These are phyloP conservation scores for Trichoderma endophyticum DNA, from an alignment of 2,329 filamentous ascomycete genomes.

Conservation along the genomic window DNA sequence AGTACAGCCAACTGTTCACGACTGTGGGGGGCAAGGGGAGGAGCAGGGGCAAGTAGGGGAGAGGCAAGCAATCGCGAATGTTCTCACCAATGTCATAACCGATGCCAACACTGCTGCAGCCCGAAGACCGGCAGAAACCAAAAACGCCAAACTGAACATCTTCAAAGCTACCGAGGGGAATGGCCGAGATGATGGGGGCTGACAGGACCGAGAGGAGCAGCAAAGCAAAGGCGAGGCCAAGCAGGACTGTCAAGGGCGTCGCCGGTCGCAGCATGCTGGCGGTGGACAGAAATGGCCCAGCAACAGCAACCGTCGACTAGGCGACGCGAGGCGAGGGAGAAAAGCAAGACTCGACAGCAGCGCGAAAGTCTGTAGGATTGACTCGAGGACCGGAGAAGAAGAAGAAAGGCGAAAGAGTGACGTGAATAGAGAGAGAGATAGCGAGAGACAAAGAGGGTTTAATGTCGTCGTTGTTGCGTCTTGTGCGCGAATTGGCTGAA, in stretches of 20 bases:
- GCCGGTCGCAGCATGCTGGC: slow-evolving; percentile 81
- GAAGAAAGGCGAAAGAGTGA: not conserved
- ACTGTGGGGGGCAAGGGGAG: not conserved
- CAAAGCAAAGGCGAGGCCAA: slow-evolving; percentile 80
- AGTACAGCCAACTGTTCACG: not conserved
- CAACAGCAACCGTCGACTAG: slow-evolving; percentile 20
- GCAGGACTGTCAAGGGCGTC: slow-evolving; percentile 82
- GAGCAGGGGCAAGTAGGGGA: not conserved
- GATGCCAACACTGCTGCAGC: slow-evolving; percentile 71
- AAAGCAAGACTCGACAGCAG: not conserved
- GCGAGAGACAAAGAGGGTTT: not conserved
- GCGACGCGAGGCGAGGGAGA: slow-evolving; percentile 15
- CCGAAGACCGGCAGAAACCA: slow-evolving; percentile 69
- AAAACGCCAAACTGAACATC: slow-evolving; percentile 87
- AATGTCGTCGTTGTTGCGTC: not conserved
- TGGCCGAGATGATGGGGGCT: slow-evolving; percentile 79
- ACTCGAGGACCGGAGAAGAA: not conserved
- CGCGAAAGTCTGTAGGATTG: not conserved
- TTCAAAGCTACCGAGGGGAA: slow-evolving; percentile 75
- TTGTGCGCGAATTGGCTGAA: slow-evolving; percentile 5
- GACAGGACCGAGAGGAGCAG: slow-evolving; percentile 87
- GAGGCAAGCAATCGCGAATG: not conserved
- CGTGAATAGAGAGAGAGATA: not conserved
- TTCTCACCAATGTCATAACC: slow-evolving; percentile 76
- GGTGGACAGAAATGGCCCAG: slow-evolving; percentile 24